Evolutionary conservation across 768 basidiomycete species (phyloP).

Genomic region (Phlebiopsis gigantea): DNA sequence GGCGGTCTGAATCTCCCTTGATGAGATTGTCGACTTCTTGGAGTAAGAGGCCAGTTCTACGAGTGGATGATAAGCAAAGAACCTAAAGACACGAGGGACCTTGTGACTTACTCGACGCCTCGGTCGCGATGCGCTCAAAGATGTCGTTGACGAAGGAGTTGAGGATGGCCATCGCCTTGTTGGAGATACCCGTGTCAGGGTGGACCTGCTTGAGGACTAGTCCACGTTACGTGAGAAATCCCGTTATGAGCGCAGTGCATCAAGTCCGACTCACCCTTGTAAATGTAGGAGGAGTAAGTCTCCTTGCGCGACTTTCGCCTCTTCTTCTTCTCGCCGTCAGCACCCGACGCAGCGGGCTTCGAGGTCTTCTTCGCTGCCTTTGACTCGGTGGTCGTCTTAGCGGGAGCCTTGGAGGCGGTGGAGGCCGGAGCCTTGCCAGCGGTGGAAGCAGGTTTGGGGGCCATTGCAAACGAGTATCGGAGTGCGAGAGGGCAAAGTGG

Average conservation of each 20-base stretch:
- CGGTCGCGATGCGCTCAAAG: conserved; percentile 87
- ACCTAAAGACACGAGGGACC: not conserved
- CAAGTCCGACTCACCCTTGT: conserved; percentile 58
- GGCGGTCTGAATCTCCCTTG: conserved; percentile 95
- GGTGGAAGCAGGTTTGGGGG: conserved; percentile 75
- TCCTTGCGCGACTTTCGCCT: conserved; percentile 85
- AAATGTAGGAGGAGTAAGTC: conserved; percentile 93
- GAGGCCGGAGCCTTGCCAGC: conserved; percentile 79
- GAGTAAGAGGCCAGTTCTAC: conserved; percentile 95
- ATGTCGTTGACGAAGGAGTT: conserved; percentile 94
- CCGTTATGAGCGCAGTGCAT: conserved; percentile 1
- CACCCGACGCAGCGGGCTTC: conserved; percentile 46
- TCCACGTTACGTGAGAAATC: conserved; percentile 1
- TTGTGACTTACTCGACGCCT: conserved; percentile 70
- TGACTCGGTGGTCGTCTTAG: conserved; percentile 40
- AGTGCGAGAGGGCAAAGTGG: conserved; percentile 42
- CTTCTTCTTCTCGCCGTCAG: conserved; percentile 71
- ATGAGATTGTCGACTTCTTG: conserved; percentile 98
- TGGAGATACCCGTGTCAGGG: conserved; percentile 98
- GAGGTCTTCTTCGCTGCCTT: conserved; percentile 60
- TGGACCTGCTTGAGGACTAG: conserved; percentile 94
- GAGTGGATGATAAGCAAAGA: not conserved
- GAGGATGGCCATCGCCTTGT: conserved; percentile 91
- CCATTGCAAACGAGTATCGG: conserved; percentile 51
- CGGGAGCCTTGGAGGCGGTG: conserved; percentile 54